A percentile compares a stretch with the other conserved stretches of the same genome.
Conservation (phyloP, 2,329 filamentous ascomycete species). For the Talaromyces pinophilus region DNA sequence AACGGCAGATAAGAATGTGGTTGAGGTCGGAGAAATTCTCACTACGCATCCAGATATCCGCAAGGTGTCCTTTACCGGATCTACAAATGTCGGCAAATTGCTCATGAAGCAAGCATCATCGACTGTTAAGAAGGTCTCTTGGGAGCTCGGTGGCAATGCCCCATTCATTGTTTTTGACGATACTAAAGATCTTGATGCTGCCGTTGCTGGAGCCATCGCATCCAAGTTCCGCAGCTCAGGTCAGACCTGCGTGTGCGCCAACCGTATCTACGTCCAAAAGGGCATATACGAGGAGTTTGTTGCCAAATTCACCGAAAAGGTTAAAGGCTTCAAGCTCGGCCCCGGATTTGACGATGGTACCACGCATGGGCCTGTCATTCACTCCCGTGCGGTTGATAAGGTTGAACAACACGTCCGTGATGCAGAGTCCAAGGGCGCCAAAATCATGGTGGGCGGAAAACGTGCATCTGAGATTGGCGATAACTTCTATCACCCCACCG, state of each 20-base stretch:
- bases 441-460: slow-evolving; percentile 73
- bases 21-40: slow-evolving; percentile 73
- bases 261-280: slow-evolving; percentile 56
- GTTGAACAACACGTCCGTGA: slow-evolving; percentile 79
- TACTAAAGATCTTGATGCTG: slow-evolving; percentile 75
- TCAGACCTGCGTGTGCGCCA: slow-evolving; percentile 89
- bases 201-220: slow-evolving; percentile 77
- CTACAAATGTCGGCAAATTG: slow-evolving; percentile 65
- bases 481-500: slow-evolving; percentile 89
- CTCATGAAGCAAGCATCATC: slow-evolving; percentile 87
- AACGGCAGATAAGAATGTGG: slow-evolving; percentile 75
- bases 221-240: slow-evolving; percentile 94
- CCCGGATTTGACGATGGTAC: slow-evolving; percentile 49
- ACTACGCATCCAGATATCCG: slow-evolving; percentile 75
- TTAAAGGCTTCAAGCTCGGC: slow-evolving; percentile 53
- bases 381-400: slow-evolving; percentile 77
- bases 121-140: slow-evolving; percentile 82
- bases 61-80: slow-evolving; percentile 93
- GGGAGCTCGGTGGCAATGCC: slow-evolving; percentile 92
- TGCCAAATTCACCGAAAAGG: slow-evolving; percentile 55
- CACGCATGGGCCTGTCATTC: slow-evolving; percentile 61
- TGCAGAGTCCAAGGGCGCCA: slow-evolving; percentile 74
- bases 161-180: slow-evolving; percentile 98
- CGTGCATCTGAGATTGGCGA: slow-evolving; percentile 70
- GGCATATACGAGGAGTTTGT: slow-evolving; percentile 58